Conservation (phyloP, 1,284 basidiomycete genomes). For the Naganishia liquefaciens region DNA sequence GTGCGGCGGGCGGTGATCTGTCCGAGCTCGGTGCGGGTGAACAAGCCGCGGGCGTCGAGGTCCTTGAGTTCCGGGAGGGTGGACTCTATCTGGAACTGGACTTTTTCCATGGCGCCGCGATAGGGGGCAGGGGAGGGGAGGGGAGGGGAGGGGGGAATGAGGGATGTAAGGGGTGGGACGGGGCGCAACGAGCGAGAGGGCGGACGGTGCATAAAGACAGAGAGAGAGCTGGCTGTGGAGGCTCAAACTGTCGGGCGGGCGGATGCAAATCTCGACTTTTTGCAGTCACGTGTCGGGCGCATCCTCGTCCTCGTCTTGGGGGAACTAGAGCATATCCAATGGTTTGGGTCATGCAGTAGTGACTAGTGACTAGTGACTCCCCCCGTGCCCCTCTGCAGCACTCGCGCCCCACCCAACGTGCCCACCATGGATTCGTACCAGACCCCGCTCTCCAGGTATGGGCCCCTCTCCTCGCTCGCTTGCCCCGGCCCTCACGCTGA, state of each 20-base stretch:
- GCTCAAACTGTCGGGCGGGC: neutral
- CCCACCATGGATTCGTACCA: conserved; percentile 57
- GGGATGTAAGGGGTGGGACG: neutral
- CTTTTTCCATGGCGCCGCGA: conserved; percentile 88
- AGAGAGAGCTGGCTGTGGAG: neutral
- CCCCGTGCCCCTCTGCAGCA: too few species aligned
- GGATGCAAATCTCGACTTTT: conserved; percentile 17
- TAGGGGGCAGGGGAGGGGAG: neutral
- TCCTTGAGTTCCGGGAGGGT: conserved; percentile 96
- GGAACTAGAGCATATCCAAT: neutral
- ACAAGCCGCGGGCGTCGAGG: conserved; percentile 80
- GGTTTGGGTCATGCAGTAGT: neutral
- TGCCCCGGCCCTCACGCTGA: neutral
- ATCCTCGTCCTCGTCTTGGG: too few species aligned
- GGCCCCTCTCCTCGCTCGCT: neutral
- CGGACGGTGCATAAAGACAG: neutral
- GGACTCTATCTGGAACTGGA: conserved; percentile 92
- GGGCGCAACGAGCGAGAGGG: neutral
- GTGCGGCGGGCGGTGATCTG: conserved; percentile 84
- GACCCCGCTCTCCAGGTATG: conserved; percentile 58
- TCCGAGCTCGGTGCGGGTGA: conserved; percentile 83
- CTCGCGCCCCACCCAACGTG: too few species aligned
- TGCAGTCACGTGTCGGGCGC: conserved; percentile 12
- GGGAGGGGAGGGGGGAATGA: neutral
- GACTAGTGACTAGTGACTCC: too few species aligned